Base-by-base conservation (phyloP, 1,284 basidiomycete species). In the Puccinia novopanici region DNA sequence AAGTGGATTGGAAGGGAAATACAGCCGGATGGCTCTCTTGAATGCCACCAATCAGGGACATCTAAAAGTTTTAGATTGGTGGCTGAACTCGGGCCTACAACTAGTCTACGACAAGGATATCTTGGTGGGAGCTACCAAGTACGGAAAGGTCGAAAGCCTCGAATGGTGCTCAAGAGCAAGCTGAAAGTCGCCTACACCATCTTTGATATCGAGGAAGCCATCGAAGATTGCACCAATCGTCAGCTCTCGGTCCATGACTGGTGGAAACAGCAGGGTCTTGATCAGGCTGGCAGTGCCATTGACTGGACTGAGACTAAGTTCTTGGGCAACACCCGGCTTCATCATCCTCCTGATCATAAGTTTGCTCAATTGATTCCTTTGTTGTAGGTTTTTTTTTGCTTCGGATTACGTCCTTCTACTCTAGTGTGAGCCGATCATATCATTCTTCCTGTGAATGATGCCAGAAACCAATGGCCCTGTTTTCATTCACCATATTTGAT, bases 121-220 rank as follows among this genome's bases (percentile, higher is more conserved):
- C 12, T 87, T 94, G 79, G 89, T 89, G 5, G 90, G 91, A 48
- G 92, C 92, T 42, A 93, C 92, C 37, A 88, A 90, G 82, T 90
- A 92, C 85, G 92, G 93, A 82, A 88, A 91, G 57, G 90, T 91
- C n/a, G 91, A 91, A 83, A 91, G 92, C 30, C 87, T 94, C 42
- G 90, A 92, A 82, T 94, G 92, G 92, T 94, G 93, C 89, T 92
- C 82, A 89, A 89, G 82, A 91, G 89, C 75, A 90, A 90, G 10
- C 87, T 93, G 70, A 88, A 91, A 4, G 90, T 93, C 81, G 90
- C 91, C 84, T 93, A 92, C 85, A 89, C 92, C 72, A 90, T 92
- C 89, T 93, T 92, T 84, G 92, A 93, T 71, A 85, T 86, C 77
- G 92, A 94, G 84, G 93, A 93, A 87, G 92, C 92, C 3, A 85